These are phyloP conservation scores for Capsicum chinense DNA, from an alignment of 257 asterid species.

Conservation along the genomic window DNA sequence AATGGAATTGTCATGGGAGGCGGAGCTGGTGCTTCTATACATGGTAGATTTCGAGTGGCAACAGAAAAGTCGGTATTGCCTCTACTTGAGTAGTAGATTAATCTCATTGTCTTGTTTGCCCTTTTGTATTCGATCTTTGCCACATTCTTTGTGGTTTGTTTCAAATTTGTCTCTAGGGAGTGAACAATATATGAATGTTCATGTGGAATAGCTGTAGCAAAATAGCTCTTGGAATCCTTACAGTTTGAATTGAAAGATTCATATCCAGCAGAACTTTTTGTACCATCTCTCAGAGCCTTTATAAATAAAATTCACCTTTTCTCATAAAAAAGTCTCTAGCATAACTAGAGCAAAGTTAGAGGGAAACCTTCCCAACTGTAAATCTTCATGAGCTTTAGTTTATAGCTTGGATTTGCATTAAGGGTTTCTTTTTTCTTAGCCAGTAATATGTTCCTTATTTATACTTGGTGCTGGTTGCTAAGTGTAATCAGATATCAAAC, in stretches of 20 bases:
- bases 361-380: background rate
- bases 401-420: background rate
- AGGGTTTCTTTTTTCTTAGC: background rate
- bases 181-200: background rate
- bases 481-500: background rate
- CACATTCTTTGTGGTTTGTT: background rate
- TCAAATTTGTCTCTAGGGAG: background rate
- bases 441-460: background rate
- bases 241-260: background rate
- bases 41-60: constrained; percentile 88
- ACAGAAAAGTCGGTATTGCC: constrained; percentile 79
- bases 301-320: background rate
- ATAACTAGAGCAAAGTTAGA: background rate
- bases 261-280: background rate
- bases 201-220: background rate
- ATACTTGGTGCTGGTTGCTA: background rate
- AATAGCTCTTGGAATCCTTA: background rate
- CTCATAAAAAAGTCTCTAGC: background rate
- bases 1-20: constrained; percentile 98
- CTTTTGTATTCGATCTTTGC: constrained; percentile 1
- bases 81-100: background rate
- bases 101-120: background rate
- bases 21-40: constrained; percentile 88
- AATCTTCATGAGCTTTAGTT: constrained; percentile 14
- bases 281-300: background rate